These are phyloP conservation scores for Trypanosoma caninum DNA, from an alignment of 208 protist genomes.

Conservation along the genomic window DNA sequence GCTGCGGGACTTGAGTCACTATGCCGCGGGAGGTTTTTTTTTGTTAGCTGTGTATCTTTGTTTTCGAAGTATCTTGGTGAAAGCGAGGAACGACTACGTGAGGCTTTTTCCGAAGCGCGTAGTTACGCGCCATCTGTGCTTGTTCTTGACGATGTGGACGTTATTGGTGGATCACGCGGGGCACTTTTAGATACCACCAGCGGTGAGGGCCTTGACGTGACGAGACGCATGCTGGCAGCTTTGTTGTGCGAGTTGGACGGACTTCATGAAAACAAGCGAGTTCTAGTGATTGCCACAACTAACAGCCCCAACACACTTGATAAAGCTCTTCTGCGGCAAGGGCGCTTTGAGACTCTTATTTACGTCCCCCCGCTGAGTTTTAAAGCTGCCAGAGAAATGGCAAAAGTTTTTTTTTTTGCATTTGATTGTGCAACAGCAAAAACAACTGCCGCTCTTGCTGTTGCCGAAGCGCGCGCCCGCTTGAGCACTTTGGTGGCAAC, in stretches of 20 bases:
- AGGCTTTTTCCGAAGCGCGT: slow-evolving; percentile 68
- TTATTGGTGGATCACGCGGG: slow-evolving; percentile 66
- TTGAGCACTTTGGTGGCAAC: slow-evolving; percentile 30
- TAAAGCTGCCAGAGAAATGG: slow-evolving; percentile 45
- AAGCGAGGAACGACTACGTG: slow-evolving; percentile 80
- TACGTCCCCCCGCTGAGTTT: slow-evolving; percentile 55
- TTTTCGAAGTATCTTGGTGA: slow-evolving; percentile 90
- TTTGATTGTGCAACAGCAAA: slow-evolving; percentile 29
- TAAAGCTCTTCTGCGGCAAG: slow-evolving; percentile 95
- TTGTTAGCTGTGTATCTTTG: slow-evolving; percentile 69
- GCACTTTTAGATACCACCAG: slow-evolving; percentile 24
- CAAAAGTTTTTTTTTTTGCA: slow-evolving; percentile 43
- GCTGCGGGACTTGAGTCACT: slow-evolving; percentile 28
- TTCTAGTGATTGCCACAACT: slow-evolving; percentile 90
- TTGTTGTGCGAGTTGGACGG: slow-evolving; percentile 98
- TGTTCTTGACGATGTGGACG: slow-evolving; percentile 83
- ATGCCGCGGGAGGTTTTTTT: slow-evolving; percentile 54
- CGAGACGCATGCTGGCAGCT: slow-evolving; percentile 90
- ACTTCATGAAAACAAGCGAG: slow-evolving; percentile 77
- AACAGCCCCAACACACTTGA: slow-evolving; percentile 86
- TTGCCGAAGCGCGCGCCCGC: neutral
- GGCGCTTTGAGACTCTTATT: slow-evolving; percentile 84
- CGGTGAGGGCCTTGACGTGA: slow-evolving; percentile 44
- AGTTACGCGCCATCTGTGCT: slow-evolving; percentile 67
- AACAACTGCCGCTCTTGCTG: too few relatives aligned